Conservation (phyloP, 202 grass and related monocot species). For the Carex sylvatica region DNA sequence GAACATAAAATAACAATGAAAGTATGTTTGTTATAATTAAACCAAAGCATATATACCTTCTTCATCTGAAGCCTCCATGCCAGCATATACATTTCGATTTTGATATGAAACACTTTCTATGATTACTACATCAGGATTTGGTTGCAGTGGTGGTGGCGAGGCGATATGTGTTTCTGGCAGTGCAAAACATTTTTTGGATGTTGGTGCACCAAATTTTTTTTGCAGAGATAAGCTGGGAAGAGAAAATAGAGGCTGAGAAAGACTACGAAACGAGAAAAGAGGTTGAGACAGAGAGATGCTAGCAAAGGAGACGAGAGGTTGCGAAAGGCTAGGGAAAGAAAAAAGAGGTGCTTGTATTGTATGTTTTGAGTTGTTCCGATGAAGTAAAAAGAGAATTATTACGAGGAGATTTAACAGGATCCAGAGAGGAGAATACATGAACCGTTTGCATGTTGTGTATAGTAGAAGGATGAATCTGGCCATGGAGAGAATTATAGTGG, state of each 20-base stretch:
- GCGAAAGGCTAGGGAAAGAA: conserved; percentile 7
- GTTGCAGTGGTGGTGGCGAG: not conserved
- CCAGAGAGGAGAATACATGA: not conserved
- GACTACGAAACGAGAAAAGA: not conserved
- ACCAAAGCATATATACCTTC: conserved; percentile 3
- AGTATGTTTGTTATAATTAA: not conserved
- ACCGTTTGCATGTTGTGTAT: not conserved
- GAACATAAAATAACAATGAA: not conserved
- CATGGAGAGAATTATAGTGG: not conserved
- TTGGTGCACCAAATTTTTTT: not conserved
- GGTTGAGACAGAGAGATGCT: conserved; percentile 5
- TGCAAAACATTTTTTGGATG: not conserved
- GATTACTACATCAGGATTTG: not conserved
- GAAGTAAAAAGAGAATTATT: not conserved
- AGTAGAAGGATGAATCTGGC: not conserved
- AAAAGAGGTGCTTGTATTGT: conserved; percentile 3
- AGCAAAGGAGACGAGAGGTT: conserved; percentile 3
- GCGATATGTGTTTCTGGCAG: not conserved
- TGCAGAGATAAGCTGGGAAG: conserved; percentile 17
- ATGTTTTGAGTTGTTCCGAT: not conserved
- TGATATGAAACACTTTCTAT: not conserved
- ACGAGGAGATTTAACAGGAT: not conserved
- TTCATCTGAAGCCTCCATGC: not conserved
- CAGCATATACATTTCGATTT: not conserved
- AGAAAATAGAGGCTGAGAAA: not conserved